phyloP scores from a whole-genome alignment of 192 early-diverging fungal genomes.

The Hyaloraphidium curvatum region DNA sequence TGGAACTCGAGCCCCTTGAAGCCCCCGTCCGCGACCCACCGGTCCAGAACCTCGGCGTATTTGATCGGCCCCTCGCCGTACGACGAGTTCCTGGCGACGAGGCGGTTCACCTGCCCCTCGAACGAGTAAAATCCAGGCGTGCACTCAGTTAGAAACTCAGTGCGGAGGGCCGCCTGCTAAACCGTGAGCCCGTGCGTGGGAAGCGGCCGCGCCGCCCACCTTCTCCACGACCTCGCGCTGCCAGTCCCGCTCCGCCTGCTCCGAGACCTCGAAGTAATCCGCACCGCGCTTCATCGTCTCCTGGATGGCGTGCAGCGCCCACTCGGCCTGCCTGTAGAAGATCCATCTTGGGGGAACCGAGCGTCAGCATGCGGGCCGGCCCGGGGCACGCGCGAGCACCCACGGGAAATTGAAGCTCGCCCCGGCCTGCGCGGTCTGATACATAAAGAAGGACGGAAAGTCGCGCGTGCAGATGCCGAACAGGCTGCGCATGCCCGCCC shows the following conservation, averaged over 20 bases:
- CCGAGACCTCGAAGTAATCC: too few relatives aligned
- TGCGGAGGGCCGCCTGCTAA: neutral
- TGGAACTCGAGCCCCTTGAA: too few relatives aligned
- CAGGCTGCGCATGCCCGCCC: neutral
- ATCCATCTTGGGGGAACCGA: too few relatives aligned
- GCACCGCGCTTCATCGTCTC: too few relatives aligned
- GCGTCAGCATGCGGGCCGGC: too few relatives aligned
- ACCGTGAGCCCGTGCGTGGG: too few relatives aligned
- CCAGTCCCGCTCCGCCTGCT: too few relatives aligned
- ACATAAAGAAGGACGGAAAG: neutral
- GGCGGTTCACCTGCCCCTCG: neutral
- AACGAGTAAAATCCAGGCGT: constrained; percentile 1
- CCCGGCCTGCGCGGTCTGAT: neutral
- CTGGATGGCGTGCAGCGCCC: too few relatives aligned
- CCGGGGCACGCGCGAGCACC: too few relatives aligned
- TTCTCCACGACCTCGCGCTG: too few relatives aligned
- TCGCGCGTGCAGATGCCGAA: neutral
- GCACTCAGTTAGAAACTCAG: neutral
- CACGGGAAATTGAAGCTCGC: neutral
- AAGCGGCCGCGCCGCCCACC: too few relatives aligned
- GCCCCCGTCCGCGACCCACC: neutral
- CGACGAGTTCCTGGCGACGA: neutral
- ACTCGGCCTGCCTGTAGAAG: too few relatives aligned
- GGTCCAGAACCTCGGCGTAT: neutral
- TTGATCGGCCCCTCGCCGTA: neutral